phyloP scores from a whole-genome alignment of 179 eudicot genomes.

The Actinidia chinensis region DNA sequence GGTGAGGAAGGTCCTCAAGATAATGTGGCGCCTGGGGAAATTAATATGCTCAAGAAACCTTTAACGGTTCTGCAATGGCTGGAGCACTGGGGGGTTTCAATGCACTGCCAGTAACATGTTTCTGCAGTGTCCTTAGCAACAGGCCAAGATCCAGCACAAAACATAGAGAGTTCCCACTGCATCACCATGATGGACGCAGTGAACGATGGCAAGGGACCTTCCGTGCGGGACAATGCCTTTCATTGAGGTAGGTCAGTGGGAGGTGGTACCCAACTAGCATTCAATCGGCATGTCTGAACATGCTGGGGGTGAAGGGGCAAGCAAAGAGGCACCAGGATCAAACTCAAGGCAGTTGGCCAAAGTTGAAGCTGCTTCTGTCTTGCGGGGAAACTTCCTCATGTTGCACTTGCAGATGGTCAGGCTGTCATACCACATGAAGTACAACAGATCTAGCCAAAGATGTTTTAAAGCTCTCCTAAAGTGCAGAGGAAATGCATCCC shows the following conservation, averaged over 20 bases:
- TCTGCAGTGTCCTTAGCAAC: conserved; percentile 39
- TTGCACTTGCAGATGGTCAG: conserved; percentile 39
- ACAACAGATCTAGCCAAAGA: conserved; percentile 34
- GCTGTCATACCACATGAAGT: conserved; percentile 42
- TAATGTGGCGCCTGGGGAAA: conserved; percentile 36
- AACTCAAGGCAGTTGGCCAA: conserved; percentile 33
- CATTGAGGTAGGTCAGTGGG: conserved; percentile 44
- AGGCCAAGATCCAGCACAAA: conserved; percentile 42
- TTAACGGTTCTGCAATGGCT: conserved; percentile 40
- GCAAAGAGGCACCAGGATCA: conserved; percentile 33
- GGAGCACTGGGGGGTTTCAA: conserved; percentile 44
- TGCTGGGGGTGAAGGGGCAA: conserved; percentile 39
- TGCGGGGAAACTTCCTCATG: conserved; percentile 41
- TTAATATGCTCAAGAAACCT: conserved; percentile 43
- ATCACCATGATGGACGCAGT: conserved; percentile 49
- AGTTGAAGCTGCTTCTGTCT: conserved; percentile 36
- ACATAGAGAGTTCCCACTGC: conserved; percentile 43
- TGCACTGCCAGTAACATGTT: conserved; percentile 43
- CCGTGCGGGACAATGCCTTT: conserved; percentile 41
- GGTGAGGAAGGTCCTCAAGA: conserved; percentile 38
- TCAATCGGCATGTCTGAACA: conserved; percentile 39
- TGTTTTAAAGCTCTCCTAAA: conserved; percentile 15
- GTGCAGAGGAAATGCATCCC: background rate
- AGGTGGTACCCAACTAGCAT: conserved; percentile 39
- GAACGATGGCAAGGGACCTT: conserved; percentile 36